Evolutionary conservation across 805 yeast genomes (phyloP), one percentile per base, ranked within the genome.

Genomic region (Kodamaea hsintzibuensis): DNA sequence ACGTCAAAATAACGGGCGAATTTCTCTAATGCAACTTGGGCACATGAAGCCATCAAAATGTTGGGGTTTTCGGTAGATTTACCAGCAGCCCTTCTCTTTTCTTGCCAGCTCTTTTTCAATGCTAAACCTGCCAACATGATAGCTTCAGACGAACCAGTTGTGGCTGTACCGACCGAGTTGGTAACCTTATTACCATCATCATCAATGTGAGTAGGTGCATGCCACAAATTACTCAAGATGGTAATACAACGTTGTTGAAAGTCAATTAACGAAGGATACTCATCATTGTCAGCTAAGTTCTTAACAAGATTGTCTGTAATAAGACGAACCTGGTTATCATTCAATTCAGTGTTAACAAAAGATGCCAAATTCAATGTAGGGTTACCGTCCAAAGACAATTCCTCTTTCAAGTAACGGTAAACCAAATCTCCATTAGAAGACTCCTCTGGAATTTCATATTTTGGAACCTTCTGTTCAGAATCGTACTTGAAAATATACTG

Each of bases 1-100:
- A 91, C 97, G 62, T 91, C 97, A 71, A 91, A 92, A 73, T 91
- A 91, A 49, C 96, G 78, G 13, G 97, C 97, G 72, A 92, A 92
- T 74, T 91, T 91, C 73, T 91, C 97, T 63, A 92, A 77, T 0
- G 97, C 97, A 47, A 92, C 97, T 73, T 91, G 98, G 52, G 93
- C 95, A 70, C 93, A 89, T 35, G 93, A 78, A 8, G 96, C 96
- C 97, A 91, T 91, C 57, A 91, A 72, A 64, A 91, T 89, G 70
- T 91, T 91, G 53, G 97, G 98, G 52, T 81, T 81, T 22, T 71
- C 80, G 49, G 68, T 71, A 49, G 85, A 79, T 58, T 83, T 82
- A 4, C 92, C 92, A 30, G 75, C 77, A 1, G 74, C 83, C 63
- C 70, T 76, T 63, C 88, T 82, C 60, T 73, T 79, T 25, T 77